These are phyloP conservation scores for Clitopilus passeckerianus DNA, from an alignment of 768 basidiomycete genomes.

Conservation along the genomic window DNA sequence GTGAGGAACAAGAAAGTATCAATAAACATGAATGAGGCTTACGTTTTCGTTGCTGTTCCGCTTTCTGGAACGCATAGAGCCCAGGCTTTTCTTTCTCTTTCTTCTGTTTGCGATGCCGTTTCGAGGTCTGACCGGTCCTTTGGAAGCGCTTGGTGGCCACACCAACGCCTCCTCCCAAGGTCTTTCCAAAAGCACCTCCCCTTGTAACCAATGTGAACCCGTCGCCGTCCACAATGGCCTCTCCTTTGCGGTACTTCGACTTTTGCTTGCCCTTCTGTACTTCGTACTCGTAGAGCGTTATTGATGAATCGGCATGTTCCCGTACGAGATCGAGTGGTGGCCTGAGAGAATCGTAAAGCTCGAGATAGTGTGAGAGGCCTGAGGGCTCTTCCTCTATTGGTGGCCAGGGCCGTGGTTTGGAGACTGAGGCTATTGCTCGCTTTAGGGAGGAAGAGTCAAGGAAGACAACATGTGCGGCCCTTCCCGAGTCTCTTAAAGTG, in stretches of 20 bases:
- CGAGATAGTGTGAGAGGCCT: conserved; percentile 70
- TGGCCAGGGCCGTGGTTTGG: conserved; percentile 64
- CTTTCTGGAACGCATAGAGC: conserved; percentile 90
- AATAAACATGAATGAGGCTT: conserved; percentile 12
- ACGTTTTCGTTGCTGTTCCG: conserved; percentile 87
- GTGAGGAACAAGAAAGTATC: conserved; percentile 2
- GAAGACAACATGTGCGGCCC: conserved; percentile 64
- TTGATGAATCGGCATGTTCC: conserved; percentile 74
- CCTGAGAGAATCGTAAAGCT: conserved; percentile 60
- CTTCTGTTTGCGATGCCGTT: conserved; percentile 39
- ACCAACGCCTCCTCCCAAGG: conserved; percentile 75
- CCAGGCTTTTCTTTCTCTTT: conserved; percentile 67
- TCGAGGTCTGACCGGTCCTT: conserved; percentile 48
- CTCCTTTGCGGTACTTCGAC: conserved; percentile 72
- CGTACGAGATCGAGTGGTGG: conserved; percentile 72
- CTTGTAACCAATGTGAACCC: conserved; percentile 94
- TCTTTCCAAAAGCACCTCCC: conserved; percentile 86
- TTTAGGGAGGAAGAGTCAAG: conserved; percentile 70
- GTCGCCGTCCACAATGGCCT: conserved; percentile 89
- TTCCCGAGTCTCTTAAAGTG: conserved; percentile 55
- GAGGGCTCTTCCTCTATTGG: conserved; percentile 48
- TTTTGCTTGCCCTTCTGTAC: conserved; percentile 55
- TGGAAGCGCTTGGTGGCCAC: conserved; percentile 62
- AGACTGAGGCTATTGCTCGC: conserved; percentile 51
- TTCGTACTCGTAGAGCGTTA: conserved; percentile 75